Percentiles rank a stretch among this genome's conserved stretches.
Conservation (phyloP, 305 asterid species). For the Solanum hybrid region DNA sequence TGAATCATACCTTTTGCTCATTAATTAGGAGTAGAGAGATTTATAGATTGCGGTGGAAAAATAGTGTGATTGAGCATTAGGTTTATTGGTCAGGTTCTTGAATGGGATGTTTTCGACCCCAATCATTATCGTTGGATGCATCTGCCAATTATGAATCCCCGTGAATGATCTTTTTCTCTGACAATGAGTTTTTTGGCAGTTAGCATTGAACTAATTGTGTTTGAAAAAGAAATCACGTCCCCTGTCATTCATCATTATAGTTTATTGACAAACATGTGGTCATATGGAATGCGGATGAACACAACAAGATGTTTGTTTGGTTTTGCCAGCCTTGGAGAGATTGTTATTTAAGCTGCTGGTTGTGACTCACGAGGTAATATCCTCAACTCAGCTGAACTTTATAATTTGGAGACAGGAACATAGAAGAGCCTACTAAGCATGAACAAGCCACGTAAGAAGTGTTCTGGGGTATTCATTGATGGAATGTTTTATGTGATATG, state of each 20-base stretch:
- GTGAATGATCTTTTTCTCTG: not conserved
- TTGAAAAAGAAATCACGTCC: not conserved
- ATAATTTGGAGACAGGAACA: constrained; percentile 43
- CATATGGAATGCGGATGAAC: too few species aligned
- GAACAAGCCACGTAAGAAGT: constrained; percentile 68
- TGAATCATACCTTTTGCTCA: not conserved
- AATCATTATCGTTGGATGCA: not conserved
- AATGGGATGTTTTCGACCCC: not conserved
- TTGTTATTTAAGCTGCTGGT: accelerated
- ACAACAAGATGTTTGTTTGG: not conserved
- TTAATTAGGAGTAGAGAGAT: not conserved
- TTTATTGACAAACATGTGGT: not conserved
- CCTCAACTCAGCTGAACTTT: constrained; percentile 49
- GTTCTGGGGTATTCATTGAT: constrained; percentile 52
- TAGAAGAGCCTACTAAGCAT: constrained; percentile 52
- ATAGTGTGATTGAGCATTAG: not conserved
- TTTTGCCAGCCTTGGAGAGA: not conserved
- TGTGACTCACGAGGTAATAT: not conserved
- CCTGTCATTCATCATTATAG: not conserved
- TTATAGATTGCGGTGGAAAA: accelerated
- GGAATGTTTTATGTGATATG: constrained; percentile 31
- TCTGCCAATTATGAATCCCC: not conserved
- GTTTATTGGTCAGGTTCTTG: not conserved
- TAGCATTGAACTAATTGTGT: not conserved
- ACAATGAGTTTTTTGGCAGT: not conserved